A percentile compares a stretch with the other conserved stretches of the same genome.
These are phyloP conservation scores for Podila epicladia DNA, from an alignment of 192 early-diverging fungal species.

Conservation along the genomic window DNA sequence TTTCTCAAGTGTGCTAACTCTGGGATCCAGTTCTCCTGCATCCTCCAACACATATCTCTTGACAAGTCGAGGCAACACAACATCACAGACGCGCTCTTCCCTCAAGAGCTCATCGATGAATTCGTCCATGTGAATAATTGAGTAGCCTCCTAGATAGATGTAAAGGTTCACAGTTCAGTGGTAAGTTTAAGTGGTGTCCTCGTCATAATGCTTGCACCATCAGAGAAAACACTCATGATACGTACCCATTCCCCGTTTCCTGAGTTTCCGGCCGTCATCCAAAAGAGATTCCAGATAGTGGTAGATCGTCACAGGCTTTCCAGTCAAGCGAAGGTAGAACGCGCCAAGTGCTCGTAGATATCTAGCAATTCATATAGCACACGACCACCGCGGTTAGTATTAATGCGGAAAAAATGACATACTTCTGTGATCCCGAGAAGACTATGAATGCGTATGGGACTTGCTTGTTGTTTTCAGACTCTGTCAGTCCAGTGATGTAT, in stretches of 20 bases:
- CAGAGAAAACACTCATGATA: neutral
- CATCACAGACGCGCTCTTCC: conserved; percentile 85
- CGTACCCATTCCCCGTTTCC: conserved; percentile 62
- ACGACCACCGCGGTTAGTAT: neutral
- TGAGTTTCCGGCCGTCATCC: conserved; percentile 87
- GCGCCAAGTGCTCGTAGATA: conserved; percentile 91
- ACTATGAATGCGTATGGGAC: neutral
- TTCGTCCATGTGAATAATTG: conserved; percentile 84
- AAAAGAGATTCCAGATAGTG: conserved; percentile 86
- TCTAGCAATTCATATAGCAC: conserved; percentile 16
- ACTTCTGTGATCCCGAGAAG: neutral
- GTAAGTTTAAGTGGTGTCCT: neutral
- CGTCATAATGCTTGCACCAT: neutral
- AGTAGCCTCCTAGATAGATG: conserved; percentile 27
- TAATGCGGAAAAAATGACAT: neutral
- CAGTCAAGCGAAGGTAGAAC: conserved; percentile 89
- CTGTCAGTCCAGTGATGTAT: conserved; percentile 67
- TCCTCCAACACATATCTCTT: conserved; percentile 88
- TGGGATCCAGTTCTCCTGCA: conserved; percentile 80
- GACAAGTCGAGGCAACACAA: conserved; percentile 86
- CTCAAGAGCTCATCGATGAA: conserved; percentile 88
- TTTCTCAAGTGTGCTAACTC: conserved; percentile 81
- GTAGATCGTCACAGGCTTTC: conserved; percentile 83
- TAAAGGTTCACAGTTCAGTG: neutral
- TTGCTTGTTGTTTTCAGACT: conserved; percentile 48